Evolutionary conservation across 495 filamentous ascomycete species (phyloP).

Genomic region (Hypoxylon fuscum): DNA sequence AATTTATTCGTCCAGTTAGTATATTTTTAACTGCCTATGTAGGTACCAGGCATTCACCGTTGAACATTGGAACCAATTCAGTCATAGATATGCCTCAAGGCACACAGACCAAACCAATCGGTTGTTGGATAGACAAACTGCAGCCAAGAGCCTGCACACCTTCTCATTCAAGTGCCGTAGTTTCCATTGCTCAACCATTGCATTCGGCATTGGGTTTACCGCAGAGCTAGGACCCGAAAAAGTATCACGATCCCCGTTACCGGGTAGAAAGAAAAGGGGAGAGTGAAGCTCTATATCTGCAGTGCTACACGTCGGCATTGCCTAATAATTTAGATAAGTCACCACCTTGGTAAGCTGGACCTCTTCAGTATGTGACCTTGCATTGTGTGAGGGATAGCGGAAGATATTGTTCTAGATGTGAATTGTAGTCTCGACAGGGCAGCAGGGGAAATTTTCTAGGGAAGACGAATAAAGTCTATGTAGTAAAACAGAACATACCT

Average conservation of each 20-base stretch:
- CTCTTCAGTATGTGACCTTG: neutral
- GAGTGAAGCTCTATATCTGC: conserved; percentile 24
- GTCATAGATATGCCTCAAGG: too few species aligned
- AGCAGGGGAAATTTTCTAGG: too few species aligned
- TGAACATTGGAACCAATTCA: too few species aligned
- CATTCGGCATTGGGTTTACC: conserved; percentile 1
- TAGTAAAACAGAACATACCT: too few species aligned
- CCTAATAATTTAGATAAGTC: conserved; percentile 5
- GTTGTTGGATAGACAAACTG: neutral
- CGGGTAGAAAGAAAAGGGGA: conserved; percentile 14
- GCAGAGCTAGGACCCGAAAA: conserved; percentile 1
- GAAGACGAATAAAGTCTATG: too few species aligned
- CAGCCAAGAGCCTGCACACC: too few species aligned
- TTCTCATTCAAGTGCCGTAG: too few species aligned
- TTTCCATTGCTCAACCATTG: too few species aligned
- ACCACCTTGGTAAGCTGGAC: neutral
- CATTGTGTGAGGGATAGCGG: neutral
- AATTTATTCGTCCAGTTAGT: too few species aligned
- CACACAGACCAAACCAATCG: too few species aligned
- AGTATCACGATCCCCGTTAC: conserved; percentile 7
- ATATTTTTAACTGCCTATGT: too few species aligned
- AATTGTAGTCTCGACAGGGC: neutral
- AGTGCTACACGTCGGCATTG: conserved; percentile 20
- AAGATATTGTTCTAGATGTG: neutral
- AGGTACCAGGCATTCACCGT: too few species aligned